Percentiles rank a stretch among this genome's conserved stretches.
Conservation (phyloP, 1,139 yeast genomes). For the Pichia sp. region DNA sequence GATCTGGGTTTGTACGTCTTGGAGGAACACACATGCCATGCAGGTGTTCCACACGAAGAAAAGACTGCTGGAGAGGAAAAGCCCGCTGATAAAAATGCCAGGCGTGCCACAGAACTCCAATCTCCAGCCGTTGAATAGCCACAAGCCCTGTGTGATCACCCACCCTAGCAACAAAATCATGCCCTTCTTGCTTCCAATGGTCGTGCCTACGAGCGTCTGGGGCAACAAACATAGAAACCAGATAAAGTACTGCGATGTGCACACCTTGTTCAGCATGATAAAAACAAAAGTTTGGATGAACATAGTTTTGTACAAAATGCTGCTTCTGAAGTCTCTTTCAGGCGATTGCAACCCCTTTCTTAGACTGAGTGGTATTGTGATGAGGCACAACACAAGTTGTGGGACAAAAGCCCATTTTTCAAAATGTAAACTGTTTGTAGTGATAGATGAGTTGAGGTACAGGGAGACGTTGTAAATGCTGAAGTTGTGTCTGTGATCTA, state of each 20-base stretch:
- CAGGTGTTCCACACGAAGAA: slow-evolving; percentile 70
- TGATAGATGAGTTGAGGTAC: slow-evolving; percentile 55
- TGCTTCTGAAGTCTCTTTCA: slow-evolving; percentile 2
- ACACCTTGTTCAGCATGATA: slow-evolving; percentile 88
- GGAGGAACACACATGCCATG: slow-evolving; percentile 56
- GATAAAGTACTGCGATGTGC: slow-evolving; percentile 89
- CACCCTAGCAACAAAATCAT: slow-evolving; percentile 41
- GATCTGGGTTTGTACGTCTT: slow-evolving; percentile 31
- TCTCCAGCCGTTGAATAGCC: slow-evolving; percentile 77
- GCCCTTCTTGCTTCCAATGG: slow-evolving; percentile 25
- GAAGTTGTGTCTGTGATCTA: slow-evolving; percentile 94
- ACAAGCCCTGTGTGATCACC: slow-evolving; percentile 66
- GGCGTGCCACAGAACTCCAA: slow-evolving; percentile 75
- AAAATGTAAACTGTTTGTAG: slow-evolving; percentile 20
- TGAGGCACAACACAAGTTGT: slow-evolving; percentile 59
- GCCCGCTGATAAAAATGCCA: slow-evolving; percentile 60
- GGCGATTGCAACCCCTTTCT: slow-evolving; percentile 36
- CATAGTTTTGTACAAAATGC: slow-evolving; percentile 50
- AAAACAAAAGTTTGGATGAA: slow-evolving; percentile 89
- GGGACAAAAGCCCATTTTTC: slow-evolving; percentile 75
- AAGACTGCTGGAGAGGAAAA: slow-evolving; percentile 49
- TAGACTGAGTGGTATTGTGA: slow-evolving; percentile 55
- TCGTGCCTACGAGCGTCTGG: slow-evolving; percentile 51
- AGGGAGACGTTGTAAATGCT: slow-evolving; percentile 78
- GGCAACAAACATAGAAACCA: slow-evolving; percentile 91